Conservation (phyloP, 257 asterid genomes). For the Leonotis leonurus region DNA sequence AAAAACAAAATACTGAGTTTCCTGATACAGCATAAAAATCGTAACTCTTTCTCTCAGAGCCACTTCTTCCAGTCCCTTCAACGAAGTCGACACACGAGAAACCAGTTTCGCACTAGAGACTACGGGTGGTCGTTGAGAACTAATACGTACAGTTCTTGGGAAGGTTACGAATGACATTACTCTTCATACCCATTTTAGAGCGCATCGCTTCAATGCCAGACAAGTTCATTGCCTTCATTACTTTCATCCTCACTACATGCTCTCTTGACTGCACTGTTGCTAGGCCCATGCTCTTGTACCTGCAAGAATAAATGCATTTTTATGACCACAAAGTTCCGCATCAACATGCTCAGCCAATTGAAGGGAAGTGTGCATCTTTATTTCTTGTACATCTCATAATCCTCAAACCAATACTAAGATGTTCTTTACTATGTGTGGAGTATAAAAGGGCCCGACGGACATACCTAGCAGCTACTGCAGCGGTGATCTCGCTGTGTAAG, state of each 20-base stretch:
- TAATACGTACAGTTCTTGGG: conserved; percentile 73
- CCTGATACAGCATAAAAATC: not conserved
- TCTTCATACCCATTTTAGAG: conserved; percentile 82
- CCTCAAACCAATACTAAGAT: not conserved
- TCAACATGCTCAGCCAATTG: not conserved
- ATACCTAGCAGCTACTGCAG: conserved; percentile 68
- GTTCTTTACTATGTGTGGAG: not conserved
- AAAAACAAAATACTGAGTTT: not conserved
- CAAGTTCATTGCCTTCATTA: conserved; percentile 64
- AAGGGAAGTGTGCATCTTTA: not conserved
- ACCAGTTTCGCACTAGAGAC: not conserved
- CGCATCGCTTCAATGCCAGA: conserved; percentile 78
- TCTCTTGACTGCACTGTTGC: conserved; percentile 81
- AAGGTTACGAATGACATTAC: conserved; percentile 83
- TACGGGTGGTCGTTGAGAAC: not conserved
- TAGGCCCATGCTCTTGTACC: conserved; percentile 86
- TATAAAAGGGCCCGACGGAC: not conserved
- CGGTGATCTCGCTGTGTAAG: conserved; percentile 36
- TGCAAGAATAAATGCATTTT: conserved; percentile 18
- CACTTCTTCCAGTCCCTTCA: not conserved
- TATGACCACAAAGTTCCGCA: not conserved
- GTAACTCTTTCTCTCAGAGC: not conserved
- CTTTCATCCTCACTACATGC: conserved; percentile 65
- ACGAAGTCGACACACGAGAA: not conserved
- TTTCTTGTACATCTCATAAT: not conserved